Conservation (phyloP, 768 basidiomycete species). For the Lentinula sp. region DNA sequence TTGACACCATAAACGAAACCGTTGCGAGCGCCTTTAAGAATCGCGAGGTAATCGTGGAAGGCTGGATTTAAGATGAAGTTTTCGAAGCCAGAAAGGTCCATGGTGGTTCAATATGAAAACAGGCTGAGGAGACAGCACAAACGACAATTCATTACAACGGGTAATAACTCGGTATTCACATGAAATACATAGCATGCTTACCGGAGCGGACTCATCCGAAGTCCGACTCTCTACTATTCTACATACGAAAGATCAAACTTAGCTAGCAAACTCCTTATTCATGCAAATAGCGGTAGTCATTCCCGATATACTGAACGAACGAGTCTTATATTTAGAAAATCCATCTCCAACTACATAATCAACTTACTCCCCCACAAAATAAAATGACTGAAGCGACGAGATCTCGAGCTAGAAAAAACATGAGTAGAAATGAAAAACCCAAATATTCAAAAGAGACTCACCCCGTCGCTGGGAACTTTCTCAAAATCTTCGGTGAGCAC, state of each 20-base stretch:
- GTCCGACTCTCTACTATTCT: too few species aligned
- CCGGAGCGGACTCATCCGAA: too few species aligned
- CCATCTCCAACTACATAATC: not conserved
- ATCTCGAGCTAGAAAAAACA: not conserved
- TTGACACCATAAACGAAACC: constrained; percentile 89
- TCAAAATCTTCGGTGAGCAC: constrained; percentile 37
- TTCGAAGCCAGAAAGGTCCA: constrained; percentile 20
- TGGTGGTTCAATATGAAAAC: not conserved
- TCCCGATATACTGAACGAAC: not conserved
- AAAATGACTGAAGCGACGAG: not conserved
- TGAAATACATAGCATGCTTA: not conserved
- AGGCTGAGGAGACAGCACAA: not conserved
- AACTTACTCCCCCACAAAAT: not conserved
- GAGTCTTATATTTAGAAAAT: not conserved
- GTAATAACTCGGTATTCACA: not conserved
- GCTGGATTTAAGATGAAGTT: constrained; percentile 61
- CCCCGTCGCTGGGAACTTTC: constrained; percentile 32
- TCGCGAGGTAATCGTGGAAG: constrained; percentile 86
- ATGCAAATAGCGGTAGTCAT: too few species aligned
- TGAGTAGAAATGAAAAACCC: not conserved
- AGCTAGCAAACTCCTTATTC: too few species aligned
- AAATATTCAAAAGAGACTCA: constrained; percentile 25
- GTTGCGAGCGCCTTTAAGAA: constrained; percentile 91
- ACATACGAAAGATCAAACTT: too few species aligned
- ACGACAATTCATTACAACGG: not conserved